phyloP scores from a whole-genome alignment of 176 grass and related monocot genomes.

The Oryza glumipatula region DNA sequence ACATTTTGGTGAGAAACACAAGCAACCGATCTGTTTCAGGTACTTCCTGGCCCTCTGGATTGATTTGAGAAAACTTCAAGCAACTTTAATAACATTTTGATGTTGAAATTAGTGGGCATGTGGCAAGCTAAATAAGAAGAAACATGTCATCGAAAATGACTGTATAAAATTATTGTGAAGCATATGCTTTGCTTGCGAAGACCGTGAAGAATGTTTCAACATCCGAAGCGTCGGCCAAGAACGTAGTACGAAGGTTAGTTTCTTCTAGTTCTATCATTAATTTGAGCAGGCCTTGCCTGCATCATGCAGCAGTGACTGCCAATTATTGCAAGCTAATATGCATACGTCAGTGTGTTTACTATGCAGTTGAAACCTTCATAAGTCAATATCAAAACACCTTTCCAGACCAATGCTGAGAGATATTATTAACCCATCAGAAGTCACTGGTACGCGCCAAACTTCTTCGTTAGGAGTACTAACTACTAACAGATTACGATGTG shows the following conservation, averaged over 20 bases:
- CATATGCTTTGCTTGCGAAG: slow-evolving; percentile 34
- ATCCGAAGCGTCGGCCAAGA: slow-evolving; percentile 5
- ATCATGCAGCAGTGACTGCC: slow-evolving; percentile 40
- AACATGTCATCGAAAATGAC: slow-evolving; percentile 29
- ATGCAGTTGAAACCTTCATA: background rate
- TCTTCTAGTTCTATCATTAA: slow-evolving; percentile 2
- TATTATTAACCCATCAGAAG: background rate
- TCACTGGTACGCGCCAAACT: background rate
- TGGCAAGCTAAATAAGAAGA: background rate
- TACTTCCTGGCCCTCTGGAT: background rate
- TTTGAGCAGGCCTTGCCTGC: slow-evolving; percentile 22
- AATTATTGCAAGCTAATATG: background rate
- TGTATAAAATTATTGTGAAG: background rate
- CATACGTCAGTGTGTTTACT: background rate
- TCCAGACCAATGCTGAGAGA: background rate
- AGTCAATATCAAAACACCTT: slow-evolving; percentile 6
- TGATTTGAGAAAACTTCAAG: slow-evolving; percentile 21
- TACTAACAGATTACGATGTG: background rate
- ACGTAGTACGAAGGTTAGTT: background rate
- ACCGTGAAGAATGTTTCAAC: slow-evolving; percentile 29
- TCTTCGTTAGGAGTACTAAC: background rate
- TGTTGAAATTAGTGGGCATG: background rate
- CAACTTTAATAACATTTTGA: background rate
- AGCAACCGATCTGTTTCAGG: slow-evolving; percentile 19
- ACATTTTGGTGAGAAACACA: background rate